A percentile compares a stretch with the other conserved stretches of the same genome.
Evolutionary conservation across 2,329 filamentous ascomycete species (phyloP).

Genomic region (Colletotrichum sp.): DNA sequence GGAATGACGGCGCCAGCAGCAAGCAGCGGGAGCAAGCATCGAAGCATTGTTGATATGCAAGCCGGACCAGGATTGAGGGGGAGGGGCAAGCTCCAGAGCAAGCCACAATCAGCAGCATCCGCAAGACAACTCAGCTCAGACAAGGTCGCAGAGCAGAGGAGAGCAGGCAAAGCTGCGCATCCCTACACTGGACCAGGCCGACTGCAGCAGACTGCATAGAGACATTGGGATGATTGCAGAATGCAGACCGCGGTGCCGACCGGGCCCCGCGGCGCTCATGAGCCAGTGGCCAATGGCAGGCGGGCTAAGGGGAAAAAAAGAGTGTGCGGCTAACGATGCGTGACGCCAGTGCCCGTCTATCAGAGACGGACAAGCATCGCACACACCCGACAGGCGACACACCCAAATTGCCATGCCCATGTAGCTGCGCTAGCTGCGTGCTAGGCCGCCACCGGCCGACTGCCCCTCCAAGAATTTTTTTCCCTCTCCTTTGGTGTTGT

Average conservation of each 20-base stretch:
- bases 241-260: conserved; percentile 9
- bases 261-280: not conserved
- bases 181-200: not conserved
- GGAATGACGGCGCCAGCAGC: not conserved
- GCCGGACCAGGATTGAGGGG: not conserved
- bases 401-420: not conserved
- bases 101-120: not conserved
- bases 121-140: not conserved
- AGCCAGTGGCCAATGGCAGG: conserved; percentile 6
- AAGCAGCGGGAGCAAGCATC: not conserved
- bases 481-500: not conserved
- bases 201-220: conserved; percentile 8
- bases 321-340: conserved; percentile 7
- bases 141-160: not conserved
- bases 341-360: conserved; percentile 2
- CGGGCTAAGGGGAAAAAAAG: conserved; percentile 1
- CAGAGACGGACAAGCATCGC: conserved; percentile 15
- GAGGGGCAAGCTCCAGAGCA: not conserved
- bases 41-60: not conserved
- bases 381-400: not conserved
- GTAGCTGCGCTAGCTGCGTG: not conserved
- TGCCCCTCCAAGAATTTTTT: conserved; percentile 15
- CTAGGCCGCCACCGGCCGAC: conserved; percentile 18
- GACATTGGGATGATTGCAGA: conserved; percentile 15
- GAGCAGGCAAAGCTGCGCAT: not conserved